phyloP scores from a whole-genome alignment of 106 monocot species.

The Dioscorea zingiberensis region DNA sequence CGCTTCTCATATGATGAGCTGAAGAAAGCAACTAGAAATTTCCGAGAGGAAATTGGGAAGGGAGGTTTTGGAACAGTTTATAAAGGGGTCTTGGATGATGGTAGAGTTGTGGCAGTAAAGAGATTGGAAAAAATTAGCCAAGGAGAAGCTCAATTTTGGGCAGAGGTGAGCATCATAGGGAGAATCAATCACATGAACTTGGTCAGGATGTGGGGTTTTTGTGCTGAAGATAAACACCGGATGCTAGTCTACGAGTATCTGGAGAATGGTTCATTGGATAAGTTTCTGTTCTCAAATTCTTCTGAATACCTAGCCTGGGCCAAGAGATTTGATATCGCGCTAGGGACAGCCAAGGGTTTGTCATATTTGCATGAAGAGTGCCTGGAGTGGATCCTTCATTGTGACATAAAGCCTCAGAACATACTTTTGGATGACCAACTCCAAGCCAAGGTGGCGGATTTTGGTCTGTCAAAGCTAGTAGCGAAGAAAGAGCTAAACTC shows the following conservation, averaged over 20 bases:
- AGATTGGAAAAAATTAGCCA: slow-evolving; percentile 3
- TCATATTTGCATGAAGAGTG: slow-evolving; percentile 11
- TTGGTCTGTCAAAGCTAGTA: slow-evolving; percentile 6
- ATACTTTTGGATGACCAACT: slow-evolving; percentile 9
- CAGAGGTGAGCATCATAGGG: slow-evolving; percentile 29
- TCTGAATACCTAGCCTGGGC: not conserved
- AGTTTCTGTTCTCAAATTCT: not conserved
- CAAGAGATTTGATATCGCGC: slow-evolving; percentile 3
- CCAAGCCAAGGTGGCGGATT: slow-evolving; percentile 8
- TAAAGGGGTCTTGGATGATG: slow-evolving; percentile 19
- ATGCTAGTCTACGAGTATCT: slow-evolving; percentile 20
- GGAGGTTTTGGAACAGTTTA: slow-evolving; percentile 5
- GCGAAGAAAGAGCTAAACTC: not conserved
- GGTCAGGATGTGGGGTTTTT: slow-evolving; percentile 33
- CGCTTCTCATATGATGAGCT: slow-evolving; percentile 4
- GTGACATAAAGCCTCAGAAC: slow-evolving; percentile 16
- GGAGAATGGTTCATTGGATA: slow-evolving; percentile 9
- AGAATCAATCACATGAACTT: slow-evolving; percentile 36
- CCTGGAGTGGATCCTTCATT: slow-evolving; percentile 13
- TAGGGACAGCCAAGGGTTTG: slow-evolving; percentile 8
- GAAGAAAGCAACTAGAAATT: slow-evolving; percentile 4
- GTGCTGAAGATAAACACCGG: slow-evolving; percentile 18
- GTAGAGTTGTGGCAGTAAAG: slow-evolving; percentile 11
- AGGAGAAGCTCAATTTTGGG: slow-evolving; percentile 28
- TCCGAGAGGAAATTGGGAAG: slow-evolving; percentile 3